Evolutionary conservation across 2,329 filamentous ascomycete genomes (phyloP).

Genomic region (Venturia asperata): DNA sequence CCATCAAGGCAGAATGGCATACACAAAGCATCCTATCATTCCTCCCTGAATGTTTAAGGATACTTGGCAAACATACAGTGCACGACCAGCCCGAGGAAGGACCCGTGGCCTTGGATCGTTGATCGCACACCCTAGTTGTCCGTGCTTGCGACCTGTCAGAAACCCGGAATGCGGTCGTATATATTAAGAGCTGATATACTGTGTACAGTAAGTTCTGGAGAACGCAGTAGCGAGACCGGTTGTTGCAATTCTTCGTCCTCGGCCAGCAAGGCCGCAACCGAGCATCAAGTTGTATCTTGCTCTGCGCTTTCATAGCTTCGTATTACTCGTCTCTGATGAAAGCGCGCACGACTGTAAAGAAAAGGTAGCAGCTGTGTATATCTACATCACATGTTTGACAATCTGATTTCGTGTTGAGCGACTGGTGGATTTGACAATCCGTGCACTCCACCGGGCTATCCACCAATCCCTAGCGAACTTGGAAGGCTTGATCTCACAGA

Average conservation of each 20-base stretch:
- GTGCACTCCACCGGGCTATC: background rate
- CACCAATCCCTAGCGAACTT: background rate
- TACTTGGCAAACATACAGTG: background rate
- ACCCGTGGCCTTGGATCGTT: conserved; percentile 1
- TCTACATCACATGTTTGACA: background rate
- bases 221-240: background rate
- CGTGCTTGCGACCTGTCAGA: conserved; percentile 11
- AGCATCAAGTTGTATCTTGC: background rate
- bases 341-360: background rate
- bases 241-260: background rate
- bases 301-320: background rate
- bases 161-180: background rate
- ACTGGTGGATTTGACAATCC: background rate
- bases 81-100: background rate
- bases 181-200: background rate
- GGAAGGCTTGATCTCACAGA: background rate
- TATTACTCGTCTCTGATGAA: background rate
- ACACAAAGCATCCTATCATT: background rate
- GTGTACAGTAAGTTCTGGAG: background rate
- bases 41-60: background rate
- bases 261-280: background rate
- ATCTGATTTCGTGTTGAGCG: background rate
- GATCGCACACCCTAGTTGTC: background rate
- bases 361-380: background rate
- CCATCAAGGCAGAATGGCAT: background rate